These are phyloP conservation scores for Pulveroboletus sp. DNA, from an alignment of 768 basidiomycete species.

Conservation along the genomic window DNA sequence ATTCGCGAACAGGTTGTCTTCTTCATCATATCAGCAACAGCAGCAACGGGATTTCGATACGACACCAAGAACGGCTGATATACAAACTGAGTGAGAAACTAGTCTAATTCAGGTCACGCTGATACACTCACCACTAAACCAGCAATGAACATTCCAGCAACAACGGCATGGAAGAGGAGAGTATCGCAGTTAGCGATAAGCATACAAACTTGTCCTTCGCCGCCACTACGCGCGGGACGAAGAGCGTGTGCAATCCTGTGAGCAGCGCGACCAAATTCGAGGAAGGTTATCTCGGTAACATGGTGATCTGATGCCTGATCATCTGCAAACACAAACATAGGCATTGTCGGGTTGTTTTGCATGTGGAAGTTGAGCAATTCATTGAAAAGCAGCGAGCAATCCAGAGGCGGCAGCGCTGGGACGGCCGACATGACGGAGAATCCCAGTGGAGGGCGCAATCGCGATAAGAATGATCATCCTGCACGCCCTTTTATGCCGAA, in stretches of 20 bases:
- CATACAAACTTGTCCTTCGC: conserved; percentile 26
- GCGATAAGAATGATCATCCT: neutral
- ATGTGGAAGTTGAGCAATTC: conserved; percentile 18
- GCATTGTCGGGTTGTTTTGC: conserved; percentile 7
- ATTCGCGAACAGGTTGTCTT: conserved; percentile 9
- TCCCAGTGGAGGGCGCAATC: neutral
- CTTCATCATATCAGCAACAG: conserved; percentile 6
- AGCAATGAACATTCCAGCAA: conserved; percentile 23
- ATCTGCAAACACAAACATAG: conserved; percentile 15
- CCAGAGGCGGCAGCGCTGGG: conserved; percentile 11
- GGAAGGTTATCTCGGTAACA: conserved; percentile 7
- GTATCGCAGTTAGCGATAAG: conserved; percentile 30
- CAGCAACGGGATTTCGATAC: conserved; percentile 2
- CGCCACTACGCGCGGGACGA: conserved; percentile 9
- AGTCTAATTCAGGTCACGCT: conserved; percentile 24
- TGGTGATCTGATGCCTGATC: conserved; percentile 8
- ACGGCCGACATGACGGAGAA: conserved; percentile 1
- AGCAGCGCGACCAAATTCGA: conserved; percentile 18
- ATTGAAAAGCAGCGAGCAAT: conserved; percentile 12
- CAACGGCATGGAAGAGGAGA: conserved; percentile 4
- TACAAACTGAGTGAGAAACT: conserved; percentile 11
- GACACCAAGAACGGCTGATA: conserved; percentile 32
- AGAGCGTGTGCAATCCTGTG: conserved; percentile 28
- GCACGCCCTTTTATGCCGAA: neutral
- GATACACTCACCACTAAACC: conserved; percentile 29